Evolutionary conservation across 257 asterid species (phyloP), one percentile per base, ranked within the genome.

Genomic region (Salvia rosmarinus): DNA sequence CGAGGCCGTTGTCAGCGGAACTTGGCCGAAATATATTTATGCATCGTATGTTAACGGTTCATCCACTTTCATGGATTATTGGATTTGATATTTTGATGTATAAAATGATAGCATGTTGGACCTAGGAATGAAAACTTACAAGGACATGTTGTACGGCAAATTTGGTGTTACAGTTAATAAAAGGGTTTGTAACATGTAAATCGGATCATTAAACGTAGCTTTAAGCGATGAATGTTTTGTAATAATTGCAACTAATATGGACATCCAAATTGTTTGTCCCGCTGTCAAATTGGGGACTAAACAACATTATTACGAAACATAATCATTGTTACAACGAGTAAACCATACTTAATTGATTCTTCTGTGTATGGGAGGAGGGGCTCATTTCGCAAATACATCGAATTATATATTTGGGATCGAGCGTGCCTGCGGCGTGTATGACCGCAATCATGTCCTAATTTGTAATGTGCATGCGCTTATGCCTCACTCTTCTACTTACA

Each of bases 391-490:
- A 51, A 64, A 37, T 56, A 21, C 60, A 5, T 55, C 44, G 39
- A 79, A 67, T 72, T 35, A 13, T 73, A n/a, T 43, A 37, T 12
- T 23, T 39, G 40, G 67, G 60, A 51, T 67, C 23, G 75, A 65
- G 85, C 85, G 81, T 81, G 85, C 76, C 77, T 23, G 60, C 80
- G 17, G 75, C 78, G 77, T 75, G 80, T 78, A 74, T 62, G 32
- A n/a, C 40, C 25, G 16, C 76, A 47, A 81, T 78, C 61, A 78
- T 81, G 61, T 39, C 80, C 74, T 72, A 58, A 70, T 70, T 70
- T 65, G 3, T 9, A 35, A 20, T 57, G 61, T 70, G 77, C 71
- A 72, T 50, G 77, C 77, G 77, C 71, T 21, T 11, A 19, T 46
- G 30, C 47, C 3, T 71, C 39, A 5, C 58, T 28, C 58, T 44